Percentiles rank a stretch among this genome's conserved stretches.
Evolutionary conservation across 768 basidiomycete genomes (phyloP).

Genomic region (Cystobasidium onofrii): DNA sequence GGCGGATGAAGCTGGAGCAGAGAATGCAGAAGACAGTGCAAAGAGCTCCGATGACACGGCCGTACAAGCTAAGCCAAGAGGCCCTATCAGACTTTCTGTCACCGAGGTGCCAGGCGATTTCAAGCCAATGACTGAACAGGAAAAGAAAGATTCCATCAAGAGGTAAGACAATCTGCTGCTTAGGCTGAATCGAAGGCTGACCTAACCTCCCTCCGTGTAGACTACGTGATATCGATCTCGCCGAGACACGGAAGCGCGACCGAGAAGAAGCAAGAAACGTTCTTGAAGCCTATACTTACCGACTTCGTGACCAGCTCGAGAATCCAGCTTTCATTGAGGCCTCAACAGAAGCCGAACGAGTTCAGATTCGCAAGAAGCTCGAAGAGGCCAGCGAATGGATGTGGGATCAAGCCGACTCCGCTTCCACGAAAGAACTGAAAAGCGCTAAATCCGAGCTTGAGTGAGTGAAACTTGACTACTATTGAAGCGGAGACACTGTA

Average conservation of each 20-base stretch:
- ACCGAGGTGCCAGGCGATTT: neutral
- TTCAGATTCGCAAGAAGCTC: slow-evolving; percentile 58
- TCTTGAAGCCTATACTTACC: slow-evolving; percentile 89
- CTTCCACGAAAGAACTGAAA: slow-evolving; percentile 64
- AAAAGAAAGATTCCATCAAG: slow-evolving; percentile 60
- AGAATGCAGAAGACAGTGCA: slow-evolving; percentile 35
- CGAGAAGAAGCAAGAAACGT: slow-evolving; percentile 84
- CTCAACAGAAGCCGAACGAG: slow-evolving; percentile 64
- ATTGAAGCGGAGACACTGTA: too few species aligned
- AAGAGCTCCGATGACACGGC: slow-evolving; percentile 38
- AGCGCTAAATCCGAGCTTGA: slow-evolving; percentile 72
- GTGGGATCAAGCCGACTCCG: slow-evolving; percentile 70
- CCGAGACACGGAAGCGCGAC: slow-evolving; percentile 65
- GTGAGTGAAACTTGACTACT: slow-evolving; percentile 53
- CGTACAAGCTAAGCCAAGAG: slow-evolving; percentile 48
- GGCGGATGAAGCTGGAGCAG: slow-evolving; percentile 32
- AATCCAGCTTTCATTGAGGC: slow-evolving; percentile 69
- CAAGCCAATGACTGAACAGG: slow-evolving; percentile 56
- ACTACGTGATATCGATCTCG: slow-evolving; percentile 65
- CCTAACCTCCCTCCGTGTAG: slow-evolving; percentile 47
- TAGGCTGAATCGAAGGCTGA: neutral
- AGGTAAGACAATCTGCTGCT: slow-evolving; percentile 52
- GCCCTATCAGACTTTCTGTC: slow-evolving; percentile 24
- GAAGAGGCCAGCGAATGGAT: slow-evolving; percentile 76
- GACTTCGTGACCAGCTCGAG: slow-evolving; percentile 41